Percentiles rank a stretch among this genome's conserved stretches.
Evolutionary conservation across 2,329 filamentous ascomycete species (phyloP).

Genomic region (Pyricularia sp.): DNA sequence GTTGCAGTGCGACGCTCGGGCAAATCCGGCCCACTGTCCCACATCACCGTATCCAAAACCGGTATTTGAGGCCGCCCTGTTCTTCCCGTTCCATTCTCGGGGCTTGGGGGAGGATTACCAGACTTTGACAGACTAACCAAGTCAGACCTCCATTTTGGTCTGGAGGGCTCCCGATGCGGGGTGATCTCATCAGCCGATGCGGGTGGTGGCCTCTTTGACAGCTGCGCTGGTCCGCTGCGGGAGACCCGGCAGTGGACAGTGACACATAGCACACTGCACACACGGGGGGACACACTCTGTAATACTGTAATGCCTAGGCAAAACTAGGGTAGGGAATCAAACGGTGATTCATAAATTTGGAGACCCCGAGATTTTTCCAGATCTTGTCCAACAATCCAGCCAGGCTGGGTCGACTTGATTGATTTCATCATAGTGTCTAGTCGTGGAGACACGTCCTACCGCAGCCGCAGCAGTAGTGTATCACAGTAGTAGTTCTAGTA

Average conservation of each 20-base stretch:
- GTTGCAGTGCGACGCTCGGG: not conserved
- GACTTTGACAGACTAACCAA: not conserved
- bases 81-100: not conserved
- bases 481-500: not conserved
- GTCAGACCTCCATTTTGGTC: not conserved
- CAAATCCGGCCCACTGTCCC: not conserved
- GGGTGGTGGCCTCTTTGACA: not conserved
- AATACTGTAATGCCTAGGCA: not conserved
- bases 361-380: not conserved
- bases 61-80: not conserved
- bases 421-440: not conserved
- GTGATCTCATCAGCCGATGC: conserved; percentile 5
- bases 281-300: not conserved
- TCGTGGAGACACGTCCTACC: not conserved
- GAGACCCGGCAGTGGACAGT: not conserved
- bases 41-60: not conserved
- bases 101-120: not conserved
- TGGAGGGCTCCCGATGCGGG: not conserved
- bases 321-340: no score
- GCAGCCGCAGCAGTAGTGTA: not conserved
- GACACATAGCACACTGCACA: not conserved
- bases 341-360: not conserved
- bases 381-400: not conserved
- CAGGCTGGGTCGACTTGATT: not conserved
- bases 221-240: not conserved